Evolutionary conservation across 2,329 filamentous ascomycete genomes (phyloP), one percentile per base, ranked within the genome.

Genomic region (Colletotrichum orchidophilum): DNA sequence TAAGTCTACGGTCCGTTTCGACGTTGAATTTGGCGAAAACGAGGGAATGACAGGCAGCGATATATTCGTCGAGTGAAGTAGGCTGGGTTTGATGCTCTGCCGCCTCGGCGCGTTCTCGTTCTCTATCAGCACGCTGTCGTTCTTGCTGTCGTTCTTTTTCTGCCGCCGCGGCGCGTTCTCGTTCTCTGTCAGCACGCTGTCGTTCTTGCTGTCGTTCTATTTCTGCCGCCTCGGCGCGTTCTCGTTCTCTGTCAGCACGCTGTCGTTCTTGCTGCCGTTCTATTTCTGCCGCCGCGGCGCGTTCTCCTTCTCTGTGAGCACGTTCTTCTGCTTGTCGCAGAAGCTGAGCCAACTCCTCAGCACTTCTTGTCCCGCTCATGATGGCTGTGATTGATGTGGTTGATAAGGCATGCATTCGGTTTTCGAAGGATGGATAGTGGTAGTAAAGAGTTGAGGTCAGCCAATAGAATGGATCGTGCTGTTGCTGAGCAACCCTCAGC

Each of bases 51-150:
- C 73, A 81, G 12, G 75, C 73, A 39, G 64, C 29, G 29, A 82
- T 76, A 59, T 81, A 80, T 73, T 81, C 77, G 13, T 76, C 52
- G 21, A 81, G 64, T 53, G 77, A 80, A 9, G 76, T 80, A 12
- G 46, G 72, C 15, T 62, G 73, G 7, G 57, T 75, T 60, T 78
- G 72, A 60, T 75, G 58, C 65, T 80, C 74, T 60, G 50, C 58
- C 54, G 13, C 50, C 15, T 76, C 72, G 53, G 75, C 72, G 24
- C 71, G 72, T 54, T 73, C 63, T 33, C 52, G 63, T 54, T 69
- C 61, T 62, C 7, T 35, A 13, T 73, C 65, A 52, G 69, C 66
- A 15, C 66, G 66, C 52, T 69, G 31, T 42, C 18, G 63, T 49
- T 71, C 59, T 54, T 55, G 2, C 49, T 42, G 31, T 54, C 49